Conservation (phyloP, 352 stramenopile species). For the Globisporangium perplexum region DNA sequence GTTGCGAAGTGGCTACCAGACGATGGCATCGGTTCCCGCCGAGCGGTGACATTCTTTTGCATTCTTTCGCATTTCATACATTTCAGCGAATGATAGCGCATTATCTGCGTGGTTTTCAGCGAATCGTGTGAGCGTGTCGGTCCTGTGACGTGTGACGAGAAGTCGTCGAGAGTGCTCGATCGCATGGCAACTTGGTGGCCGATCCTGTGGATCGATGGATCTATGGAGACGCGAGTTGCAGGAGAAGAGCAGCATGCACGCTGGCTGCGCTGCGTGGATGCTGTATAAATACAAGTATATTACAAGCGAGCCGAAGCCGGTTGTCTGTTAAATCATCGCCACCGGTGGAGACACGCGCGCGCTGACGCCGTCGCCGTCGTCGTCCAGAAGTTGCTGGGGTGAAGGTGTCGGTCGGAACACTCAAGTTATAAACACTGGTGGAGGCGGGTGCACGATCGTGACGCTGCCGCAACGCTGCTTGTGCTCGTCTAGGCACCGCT, state of each 20-base stretch:
- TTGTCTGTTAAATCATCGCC: not conserved
- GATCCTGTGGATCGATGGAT: no score
- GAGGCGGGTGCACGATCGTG: not conserved
- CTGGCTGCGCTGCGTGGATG: no score
- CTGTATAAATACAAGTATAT: not conserved
- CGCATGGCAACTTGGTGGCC: no score
- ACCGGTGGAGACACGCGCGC: not conserved
- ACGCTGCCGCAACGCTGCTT: not conserved
- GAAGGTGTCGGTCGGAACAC: constrained; percentile 1
- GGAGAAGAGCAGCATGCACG: no score
- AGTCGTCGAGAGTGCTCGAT: not conserved
- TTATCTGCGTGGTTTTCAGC: not conserved
- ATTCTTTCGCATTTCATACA: not conserved
- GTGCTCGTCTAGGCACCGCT: not conserved
- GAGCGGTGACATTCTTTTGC: not conserved
- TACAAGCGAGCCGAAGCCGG: not conserved
- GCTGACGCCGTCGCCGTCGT: not conserved
- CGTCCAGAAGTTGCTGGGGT: no score
- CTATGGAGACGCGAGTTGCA: no score
- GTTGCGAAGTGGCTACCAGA: not conserved
- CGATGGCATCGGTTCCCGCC: not conserved
- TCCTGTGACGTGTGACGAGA: not conserved
- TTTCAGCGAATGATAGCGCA: not conserved
- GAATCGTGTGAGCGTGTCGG: not conserved
- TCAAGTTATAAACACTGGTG: constrained; percentile 1